These are phyloP conservation scores for Camellia lanceoleosa DNA, from an alignment of 148 eudicot species.

Conservation along the genomic window DNA sequence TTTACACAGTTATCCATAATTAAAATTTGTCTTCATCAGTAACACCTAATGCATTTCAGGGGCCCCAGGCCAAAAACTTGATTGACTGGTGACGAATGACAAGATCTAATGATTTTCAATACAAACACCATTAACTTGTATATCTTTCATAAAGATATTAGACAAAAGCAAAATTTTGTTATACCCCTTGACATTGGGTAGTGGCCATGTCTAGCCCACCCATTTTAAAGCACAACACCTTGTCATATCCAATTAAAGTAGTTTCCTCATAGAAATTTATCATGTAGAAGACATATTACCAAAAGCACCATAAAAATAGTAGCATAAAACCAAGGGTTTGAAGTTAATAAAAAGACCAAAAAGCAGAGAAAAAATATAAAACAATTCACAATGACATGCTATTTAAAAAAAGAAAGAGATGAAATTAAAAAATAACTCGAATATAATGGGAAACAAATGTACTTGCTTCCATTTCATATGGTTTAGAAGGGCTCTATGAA, in stretches of 20 bases:
- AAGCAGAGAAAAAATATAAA: background rate
- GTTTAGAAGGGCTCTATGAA: background rate
- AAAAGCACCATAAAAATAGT: background rate
- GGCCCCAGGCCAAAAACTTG: background rate
- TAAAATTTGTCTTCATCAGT: background rate
- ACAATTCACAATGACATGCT: background rate
- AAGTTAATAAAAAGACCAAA: background rate
- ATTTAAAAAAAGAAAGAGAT: background rate
- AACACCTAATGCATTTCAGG: background rate
- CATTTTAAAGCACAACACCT: background rate
- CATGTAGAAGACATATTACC: background rate
- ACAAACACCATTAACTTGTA: no score
- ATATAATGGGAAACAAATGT: background rate
- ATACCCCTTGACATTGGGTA: background rate
- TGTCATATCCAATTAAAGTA: background rate
- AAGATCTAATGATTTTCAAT: background rate
- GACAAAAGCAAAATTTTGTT: background rate
- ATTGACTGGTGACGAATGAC: background rate
- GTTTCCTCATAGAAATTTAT: background rate
- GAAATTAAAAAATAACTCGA: background rate
- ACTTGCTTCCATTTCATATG: background rate
- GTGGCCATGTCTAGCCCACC: background rate
- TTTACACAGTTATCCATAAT: background rate
- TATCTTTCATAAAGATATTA: background rate
- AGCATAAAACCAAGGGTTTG: background rate